Base-by-base conservation (phyloP, 2,329 filamentous ascomycete genomes). In the Penicillium palitans region DNA sequence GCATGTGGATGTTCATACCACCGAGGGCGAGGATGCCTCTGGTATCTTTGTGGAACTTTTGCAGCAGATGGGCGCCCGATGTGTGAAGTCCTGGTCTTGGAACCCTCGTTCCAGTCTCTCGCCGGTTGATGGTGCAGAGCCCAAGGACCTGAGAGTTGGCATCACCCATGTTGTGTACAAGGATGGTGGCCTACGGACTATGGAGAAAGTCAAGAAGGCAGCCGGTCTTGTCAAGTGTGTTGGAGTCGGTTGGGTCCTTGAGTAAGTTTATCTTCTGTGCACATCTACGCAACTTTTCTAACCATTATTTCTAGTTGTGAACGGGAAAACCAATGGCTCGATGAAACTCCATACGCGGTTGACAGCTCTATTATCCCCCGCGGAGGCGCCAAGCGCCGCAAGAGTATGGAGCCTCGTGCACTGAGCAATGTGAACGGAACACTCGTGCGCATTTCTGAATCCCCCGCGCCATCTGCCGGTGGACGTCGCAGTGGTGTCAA, bases 111-210 rank as follows among this genome's bases (percentile, higher is more conserved):
- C 73, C 19, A 79, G 77, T 61, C 51, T 76, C 21, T 74, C 71
- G 6, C 74, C 72, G 7, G 66, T 68, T 19, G 73, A 73, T 45
- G 67, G 63, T 2, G 66, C 62, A n/a, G 70, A 73, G 10, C 63
- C 71, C 6, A 71, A 68, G 49, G 70, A 75, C 15, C 67, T 69
- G 49, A 89, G 86, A 71, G 79, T 91, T 59, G 89, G 88, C 6
- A 90, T 96, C 67, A 96, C 91, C 0, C 92, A 96, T 70, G 90
- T 96, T 8, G 86, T 96, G 7, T 96, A 87, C 80, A 96, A 96
- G 73, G 92, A 96, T 69, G 92, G 92, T 46, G 87, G 87, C 42
- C 87, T 88, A 69, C 82, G 88, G 27, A 96, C 91, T 0, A 76
- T 96, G 64, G 88, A 96, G 70, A 96, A 92, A 75, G 88, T 93